These are phyloP conservation scores for Beauveria scarabaeidicola DNA, from an alignment of 2,329 filamentous ascomycete genomes.

Conservation along the genomic window DNA sequence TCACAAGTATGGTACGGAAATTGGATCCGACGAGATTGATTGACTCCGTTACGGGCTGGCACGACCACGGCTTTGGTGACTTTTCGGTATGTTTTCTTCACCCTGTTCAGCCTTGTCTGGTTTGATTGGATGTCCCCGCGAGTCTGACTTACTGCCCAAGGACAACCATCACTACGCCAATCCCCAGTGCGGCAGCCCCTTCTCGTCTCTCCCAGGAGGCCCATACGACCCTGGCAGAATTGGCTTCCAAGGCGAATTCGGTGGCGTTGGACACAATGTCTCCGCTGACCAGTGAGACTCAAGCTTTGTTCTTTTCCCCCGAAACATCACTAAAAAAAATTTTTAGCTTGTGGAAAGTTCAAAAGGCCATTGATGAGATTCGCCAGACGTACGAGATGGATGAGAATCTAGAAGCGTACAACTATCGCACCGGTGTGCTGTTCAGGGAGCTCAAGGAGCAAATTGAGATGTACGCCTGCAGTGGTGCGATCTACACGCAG, in stretches of 20 bases:
- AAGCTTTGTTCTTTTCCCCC: neutral
- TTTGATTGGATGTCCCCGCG: too few species aligned
- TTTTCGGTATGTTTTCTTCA: conserved; percentile 34
- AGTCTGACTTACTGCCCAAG: conserved; percentile 17
- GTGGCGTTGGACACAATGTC: conserved; percentile 58
- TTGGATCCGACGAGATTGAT: conserved; percentile 58
- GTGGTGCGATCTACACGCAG: conserved; percentile 63
- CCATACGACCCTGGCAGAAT: conserved; percentile 53
- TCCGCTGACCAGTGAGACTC: conserved; percentile 47
- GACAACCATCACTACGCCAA: conserved; percentile 68
- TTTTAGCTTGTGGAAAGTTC: conserved; percentile 54
- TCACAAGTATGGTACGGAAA: conserved; percentile 45
- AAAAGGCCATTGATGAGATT: conserved; percentile 49
- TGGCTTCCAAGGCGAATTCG: conserved; percentile 63
- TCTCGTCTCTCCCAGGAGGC: conserved; percentile 48
- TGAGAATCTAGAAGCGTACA: conserved; percentile 49
- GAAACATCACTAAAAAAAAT: neutral
- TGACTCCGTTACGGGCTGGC: conserved; percentile 56
- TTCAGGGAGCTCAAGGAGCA: conserved; percentile 54
- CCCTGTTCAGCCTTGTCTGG: neutral
- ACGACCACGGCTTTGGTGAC: conserved; percentile 60
- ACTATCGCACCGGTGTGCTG: conserved; percentile 54
- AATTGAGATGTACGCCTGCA: conserved; percentile 53
- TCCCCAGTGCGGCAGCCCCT: conserved; percentile 62
- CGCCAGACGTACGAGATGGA: conserved; percentile 62